Conservation (phyloP, 2,329 filamentous ascomycete genomes). For the Neopestalotiopsis sp. region DNA sequence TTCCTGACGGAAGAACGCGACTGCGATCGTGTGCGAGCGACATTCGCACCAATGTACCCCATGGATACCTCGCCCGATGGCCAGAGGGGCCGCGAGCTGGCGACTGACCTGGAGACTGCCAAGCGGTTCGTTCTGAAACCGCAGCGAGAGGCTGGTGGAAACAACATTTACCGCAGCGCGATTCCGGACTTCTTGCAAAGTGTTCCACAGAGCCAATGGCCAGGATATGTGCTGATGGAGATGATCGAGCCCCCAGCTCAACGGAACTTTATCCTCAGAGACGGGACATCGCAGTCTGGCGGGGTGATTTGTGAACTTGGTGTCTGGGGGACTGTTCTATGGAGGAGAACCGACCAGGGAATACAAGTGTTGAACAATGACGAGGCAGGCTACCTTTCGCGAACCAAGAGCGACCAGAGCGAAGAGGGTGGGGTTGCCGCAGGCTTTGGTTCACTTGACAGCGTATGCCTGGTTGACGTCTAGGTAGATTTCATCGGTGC, state of each 20-base stretch:
- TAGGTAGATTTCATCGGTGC: neutral
- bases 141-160: slow-evolving; percentile 93
- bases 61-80: slow-evolving; percentile 76
- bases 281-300: slow-evolving; percentile 79
- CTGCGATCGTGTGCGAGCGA: slow-evolving; percentile 55
- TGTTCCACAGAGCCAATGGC: slow-evolving; percentile 83
- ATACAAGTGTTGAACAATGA: slow-evolving; percentile 75
- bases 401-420: slow-evolving; percentile 92
- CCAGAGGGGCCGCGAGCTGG: slow-evolving; percentile 74
- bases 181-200: slow-evolving; percentile 81
- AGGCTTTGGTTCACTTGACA: slow-evolving; percentile 91
- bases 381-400: slow-evolving; percentile 84
- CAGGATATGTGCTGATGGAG: slow-evolving; percentile 95
- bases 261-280: slow-evolving; percentile 82
- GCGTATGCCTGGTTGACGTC: slow-evolving; percentile 57
- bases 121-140: slow-evolving; percentile 89
- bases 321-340: slow-evolving; percentile 88
- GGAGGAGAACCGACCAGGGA: slow-evolving; percentile 60
- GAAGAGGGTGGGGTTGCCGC: slow-evolving; percentile 96
- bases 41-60: slow-evolving; percentile 94
- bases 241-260: slow-evolving; percentile 87
- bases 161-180: slow-evolving; percentile 88
- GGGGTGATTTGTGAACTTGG: slow-evolving; percentile 93
- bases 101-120: slow-evolving; percentile 72
- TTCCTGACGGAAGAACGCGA: slow-evolving; percentile 35